Evolutionary conservation across 1,139 yeast genomes (phyloP).

Genomic region (Blastobotrys elegans): DNA sequence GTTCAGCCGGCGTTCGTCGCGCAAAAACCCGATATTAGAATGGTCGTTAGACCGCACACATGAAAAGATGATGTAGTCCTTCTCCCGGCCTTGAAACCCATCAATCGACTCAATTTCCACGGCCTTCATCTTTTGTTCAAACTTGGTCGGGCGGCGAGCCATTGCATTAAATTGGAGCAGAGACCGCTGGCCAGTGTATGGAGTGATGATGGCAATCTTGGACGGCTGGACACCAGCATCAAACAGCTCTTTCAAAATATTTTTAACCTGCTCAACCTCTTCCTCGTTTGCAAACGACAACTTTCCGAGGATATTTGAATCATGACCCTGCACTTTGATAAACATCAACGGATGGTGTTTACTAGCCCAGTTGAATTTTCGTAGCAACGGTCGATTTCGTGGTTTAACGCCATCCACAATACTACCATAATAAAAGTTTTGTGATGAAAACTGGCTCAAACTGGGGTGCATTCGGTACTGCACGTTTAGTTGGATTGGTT

Average conservation of each 20-base stretch:
- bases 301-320: conserved; percentile 74
- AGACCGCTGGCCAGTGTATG: conserved; percentile 83
- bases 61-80: conserved; percentile 79
- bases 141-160: conserved; percentile 63
- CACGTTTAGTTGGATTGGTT: conserved; percentile 80
- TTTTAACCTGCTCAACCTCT: conserved; percentile 87
- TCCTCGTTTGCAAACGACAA: conserved; percentile 63
- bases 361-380: conserved; percentile 81
- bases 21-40: conserved; percentile 78
- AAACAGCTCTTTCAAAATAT: conserved; percentile 65
- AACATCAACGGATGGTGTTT: conserved; percentile 87
- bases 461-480: conserved; percentile 95
- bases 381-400: conserved; percentile 52
- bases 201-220: conserved; percentile 89
- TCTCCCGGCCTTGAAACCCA: conserved; percentile 95
- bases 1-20: conserved; percentile 85
- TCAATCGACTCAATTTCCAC: conserved; percentile 92
- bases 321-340: conserved; percentile 86
- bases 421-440: conserved; percentile 88
- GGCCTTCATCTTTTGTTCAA: conserved; percentile 54
- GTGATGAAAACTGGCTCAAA: conserved; percentile 79
- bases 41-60: conserved; percentile 89
- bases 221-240: conserved; percentile 71
- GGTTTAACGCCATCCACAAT: conserved; percentile 85
- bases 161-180: conserved; percentile 73